phyloP scores from a whole-genome alignment of 129 eudicot genomes.

The Arctium minus region DNA sequence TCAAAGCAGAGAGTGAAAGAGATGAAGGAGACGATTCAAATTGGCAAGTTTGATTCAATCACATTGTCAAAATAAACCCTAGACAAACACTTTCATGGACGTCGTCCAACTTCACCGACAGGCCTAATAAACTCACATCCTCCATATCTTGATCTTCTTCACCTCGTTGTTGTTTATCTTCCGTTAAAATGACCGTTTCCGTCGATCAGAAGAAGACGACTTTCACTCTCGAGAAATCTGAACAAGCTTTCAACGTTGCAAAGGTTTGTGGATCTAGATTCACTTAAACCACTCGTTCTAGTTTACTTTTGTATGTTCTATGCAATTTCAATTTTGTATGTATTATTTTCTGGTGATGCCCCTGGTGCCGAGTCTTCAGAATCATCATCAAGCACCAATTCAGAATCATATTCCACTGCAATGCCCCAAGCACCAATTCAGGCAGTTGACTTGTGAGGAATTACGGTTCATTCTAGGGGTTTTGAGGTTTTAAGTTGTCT shows the following conservation, averaged over 20 bases:
- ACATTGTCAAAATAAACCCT: no score
- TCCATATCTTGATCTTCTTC: constrained; percentile 25
- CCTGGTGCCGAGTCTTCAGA: no score
- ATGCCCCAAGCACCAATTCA: background rate
- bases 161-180: constrained; percentile 16
- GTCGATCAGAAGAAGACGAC: constrained; percentile 63
- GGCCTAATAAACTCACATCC: constrained; percentile 20
- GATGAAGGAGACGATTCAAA: no score
- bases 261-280: no score
- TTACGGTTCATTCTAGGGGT: constrained; percentile 4
- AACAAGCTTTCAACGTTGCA: no score
- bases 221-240: constrained; percentile 30
- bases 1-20: no score
- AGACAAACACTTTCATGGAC: constrained; percentile 28
- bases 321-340: background rate
- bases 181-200: constrained; percentile 50
- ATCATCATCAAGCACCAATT: background rate
- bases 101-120: constrained; percentile 29
- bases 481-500: background rate
- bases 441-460: background rate
- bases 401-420: background rate
- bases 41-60: no score
- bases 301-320: background rate
- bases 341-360: no score
- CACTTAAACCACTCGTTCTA: background rate